phyloP scores from a whole-genome alignment of 345 rosid genomes.

The Syzygium jambos region DNA sequence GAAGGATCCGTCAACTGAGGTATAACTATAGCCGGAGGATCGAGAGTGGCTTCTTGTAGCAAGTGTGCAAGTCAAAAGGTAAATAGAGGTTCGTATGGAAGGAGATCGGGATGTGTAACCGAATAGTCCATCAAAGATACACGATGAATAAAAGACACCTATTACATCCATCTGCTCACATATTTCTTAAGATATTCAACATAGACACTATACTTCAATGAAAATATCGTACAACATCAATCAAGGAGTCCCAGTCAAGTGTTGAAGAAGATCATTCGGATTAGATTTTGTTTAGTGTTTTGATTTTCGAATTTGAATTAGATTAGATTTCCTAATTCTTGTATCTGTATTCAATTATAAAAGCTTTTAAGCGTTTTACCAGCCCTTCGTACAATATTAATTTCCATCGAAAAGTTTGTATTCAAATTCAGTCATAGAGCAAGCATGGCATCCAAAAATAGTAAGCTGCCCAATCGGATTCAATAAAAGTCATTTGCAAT shows the following conservation, averaged over 20 bases:
- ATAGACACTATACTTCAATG: background rate
- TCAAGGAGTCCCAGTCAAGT: background rate
- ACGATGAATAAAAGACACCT: background rate
- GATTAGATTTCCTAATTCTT: background rate
- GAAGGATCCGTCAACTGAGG: too few species aligned
- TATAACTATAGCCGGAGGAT: background rate
- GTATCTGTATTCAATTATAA: background rate
- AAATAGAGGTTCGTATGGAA: background rate
- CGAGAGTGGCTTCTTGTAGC: background rate
- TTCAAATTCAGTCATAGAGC: background rate
- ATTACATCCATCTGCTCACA: too few species aligned
- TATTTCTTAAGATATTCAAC: background rate
- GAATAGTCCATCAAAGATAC: background rate
- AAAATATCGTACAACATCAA: background rate
- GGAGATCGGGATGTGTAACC: background rate
- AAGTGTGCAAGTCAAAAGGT: background rate
- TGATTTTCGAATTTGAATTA: background rate
- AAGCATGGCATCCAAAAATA: background rate
- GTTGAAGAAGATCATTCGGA: background rate
- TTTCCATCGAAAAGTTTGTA: background rate
- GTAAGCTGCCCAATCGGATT: background rate
- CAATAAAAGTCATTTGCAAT: background rate
- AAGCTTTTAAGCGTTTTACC: background rate
- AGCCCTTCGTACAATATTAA: background rate
- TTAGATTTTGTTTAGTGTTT: background rate